Conservation (phyloP, 768 basidiomycete species). For the Trametes elegans region DNA sequence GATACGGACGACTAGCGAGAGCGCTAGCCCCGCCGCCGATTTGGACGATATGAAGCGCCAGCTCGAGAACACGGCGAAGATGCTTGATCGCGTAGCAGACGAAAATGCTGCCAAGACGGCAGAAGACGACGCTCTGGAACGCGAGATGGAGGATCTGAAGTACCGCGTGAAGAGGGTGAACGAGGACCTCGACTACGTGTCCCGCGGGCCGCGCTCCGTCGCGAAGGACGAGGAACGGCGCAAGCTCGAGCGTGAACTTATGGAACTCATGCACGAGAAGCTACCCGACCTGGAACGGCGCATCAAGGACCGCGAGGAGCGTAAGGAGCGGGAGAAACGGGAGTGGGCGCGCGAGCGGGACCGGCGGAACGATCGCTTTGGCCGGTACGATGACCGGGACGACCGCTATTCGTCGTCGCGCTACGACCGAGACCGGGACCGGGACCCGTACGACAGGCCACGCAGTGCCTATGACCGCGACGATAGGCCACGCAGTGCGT, state of each 20-base stretch:
- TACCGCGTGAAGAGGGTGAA: constrained; percentile 84
- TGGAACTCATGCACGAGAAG: constrained; percentile 84
- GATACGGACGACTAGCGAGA: constrained; percentile 73
- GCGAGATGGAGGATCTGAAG: constrained; percentile 83
- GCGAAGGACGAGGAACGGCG: constrained; percentile 85
- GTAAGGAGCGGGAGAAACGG: constrained; percentile 73
- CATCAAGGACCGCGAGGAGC: constrained; percentile 75
- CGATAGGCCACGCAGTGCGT: no score
- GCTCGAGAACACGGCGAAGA: constrained; percentile 72
- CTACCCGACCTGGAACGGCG: constrained; percentile 88
- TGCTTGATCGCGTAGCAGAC: constrained; percentile 75
- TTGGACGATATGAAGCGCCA: constrained; percentile 85
- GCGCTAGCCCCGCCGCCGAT: constrained; percentile 58
- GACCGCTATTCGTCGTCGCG: constrained; percentile 40
- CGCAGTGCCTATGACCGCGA: constrained; percentile 34
- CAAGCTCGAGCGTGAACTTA: constrained; percentile 82
- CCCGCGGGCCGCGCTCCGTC: constrained; percentile 65
- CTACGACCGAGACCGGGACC: constrained; percentile 36
- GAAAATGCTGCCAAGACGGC: constrained; percentile 57
- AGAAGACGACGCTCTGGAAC: constrained; percentile 89
- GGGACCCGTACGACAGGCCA: constrained; percentile 34
- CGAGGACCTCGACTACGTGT: constrained; percentile 88
- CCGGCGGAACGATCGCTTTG: constrained; percentile 77
- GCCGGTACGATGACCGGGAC: constrained; percentile 56
- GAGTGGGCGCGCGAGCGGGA: constrained; percentile 81